These are phyloP conservation scores for Gossypium bickii DNA, from an alignment of 345 rosid genomes.

Conservation along the genomic window DNA sequence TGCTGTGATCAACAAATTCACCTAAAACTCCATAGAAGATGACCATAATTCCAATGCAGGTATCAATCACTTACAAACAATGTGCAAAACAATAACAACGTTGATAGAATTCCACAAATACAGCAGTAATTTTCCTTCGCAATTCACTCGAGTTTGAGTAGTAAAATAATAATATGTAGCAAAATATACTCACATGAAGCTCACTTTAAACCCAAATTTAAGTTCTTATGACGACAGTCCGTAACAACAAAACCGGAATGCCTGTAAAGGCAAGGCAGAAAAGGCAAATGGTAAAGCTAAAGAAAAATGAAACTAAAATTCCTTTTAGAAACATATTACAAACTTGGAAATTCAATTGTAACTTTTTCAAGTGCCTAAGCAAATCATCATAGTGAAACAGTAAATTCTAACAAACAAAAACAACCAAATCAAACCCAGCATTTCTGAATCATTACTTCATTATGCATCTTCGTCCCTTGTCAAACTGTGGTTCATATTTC, in stretches of 20 bases:
- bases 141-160: background rate
- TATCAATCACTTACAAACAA: background rate
- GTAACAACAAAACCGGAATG: background rate
- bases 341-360: slow-evolving; percentile 7
- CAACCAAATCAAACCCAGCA: background rate
- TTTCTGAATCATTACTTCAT: slow-evolving; percentile 11
- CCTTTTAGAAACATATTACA: background rate
- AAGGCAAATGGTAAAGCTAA: background rate
- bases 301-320: background rate
- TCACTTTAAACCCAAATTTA: background rate
- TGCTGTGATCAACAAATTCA: background rate
- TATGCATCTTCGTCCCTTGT: background rate
- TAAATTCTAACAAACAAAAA: slow-evolving; percentile 1
- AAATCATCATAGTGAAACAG: background rate
- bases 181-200: background rate
- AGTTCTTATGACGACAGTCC: background rate
- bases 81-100: background rate
- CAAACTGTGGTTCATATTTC: background rate
- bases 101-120: background rate
- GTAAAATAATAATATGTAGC: background rate
- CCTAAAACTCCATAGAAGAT: background rate
- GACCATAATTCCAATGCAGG: background rate
- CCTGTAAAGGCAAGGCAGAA: background rate
- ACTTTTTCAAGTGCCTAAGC: background rate
- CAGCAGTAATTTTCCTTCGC: background rate